Base-by-base conservation (phyloP, 2,329 filamentous ascomycete species). In the Scytalidium sp. region DNA sequence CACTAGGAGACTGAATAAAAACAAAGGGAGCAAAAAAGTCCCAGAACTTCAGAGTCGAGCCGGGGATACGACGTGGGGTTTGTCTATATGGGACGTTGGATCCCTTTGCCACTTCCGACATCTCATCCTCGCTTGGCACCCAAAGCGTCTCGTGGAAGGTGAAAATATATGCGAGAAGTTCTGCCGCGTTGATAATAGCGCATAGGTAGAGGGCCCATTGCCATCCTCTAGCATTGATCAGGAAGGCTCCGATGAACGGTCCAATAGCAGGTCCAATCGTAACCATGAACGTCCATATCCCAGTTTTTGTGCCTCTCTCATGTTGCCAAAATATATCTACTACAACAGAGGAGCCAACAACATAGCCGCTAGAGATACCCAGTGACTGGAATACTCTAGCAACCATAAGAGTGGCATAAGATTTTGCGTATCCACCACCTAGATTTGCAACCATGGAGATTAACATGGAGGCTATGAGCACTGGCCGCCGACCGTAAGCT, bases 221-320 rank as follows among this genome's bases (percentile, higher is more conserved):
- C 25, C 25, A 29, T 13, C 25, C 25, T 13, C 13, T 29, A 7
- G 25, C 25, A 29, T 29, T 29, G 13, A 29, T 29, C 1, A 84
- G 62, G 55, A 84, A 84, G 3, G 81, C 81, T 1, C 70, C 70
- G 17, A 82, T 69, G 20, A 84, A 71, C 3, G 61, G 61, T 13
- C 61, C 61, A 21, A 63, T 39, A 1, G 60, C 58, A 79, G 83
- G 83, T 0, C 83, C 84, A 22, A 80, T 79, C 51, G 81, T 82
- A 27, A 85, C 84, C 0, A 87, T 67, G 3, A 29, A 29, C 13
- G 25, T 29, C 25, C 25, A 29, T 29, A 29, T 29, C 25, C 25
- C 25, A 29, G 25, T 29, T 13, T 29, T 29, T 29, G 25, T 13
- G 13, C 25, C 25, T 29, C 25, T 29, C 13, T 29, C 25, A 29